A percentile compares a stretch with the other conserved stretches of the same genome.
Conservation (phyloP, 2,329 filamentous ascomycete genomes). For the Atkinsonella texensis region DNA sequence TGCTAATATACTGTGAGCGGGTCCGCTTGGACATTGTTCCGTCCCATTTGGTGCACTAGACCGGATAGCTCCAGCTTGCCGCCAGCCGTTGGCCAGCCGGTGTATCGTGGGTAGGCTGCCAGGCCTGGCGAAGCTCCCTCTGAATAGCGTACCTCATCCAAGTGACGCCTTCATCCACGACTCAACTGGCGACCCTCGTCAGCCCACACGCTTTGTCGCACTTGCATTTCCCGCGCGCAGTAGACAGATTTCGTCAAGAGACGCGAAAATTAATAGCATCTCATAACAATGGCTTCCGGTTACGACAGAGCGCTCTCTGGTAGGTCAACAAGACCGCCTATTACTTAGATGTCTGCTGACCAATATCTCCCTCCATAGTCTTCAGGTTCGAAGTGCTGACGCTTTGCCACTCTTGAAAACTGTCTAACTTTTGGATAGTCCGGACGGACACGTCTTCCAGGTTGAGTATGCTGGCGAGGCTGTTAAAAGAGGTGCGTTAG, state of each 20-base stretch:
- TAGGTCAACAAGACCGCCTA: constrained; percentile 36
- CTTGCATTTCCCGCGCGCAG: not conserved
- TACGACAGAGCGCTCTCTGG: constrained; percentile 99
- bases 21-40: constrained; percentile 3
- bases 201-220: too few species aligned
- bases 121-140: constrained; percentile 27
- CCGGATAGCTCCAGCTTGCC: not conserved
- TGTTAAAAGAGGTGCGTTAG: constrained; percentile 75
- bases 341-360: not conserved
- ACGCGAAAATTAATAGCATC: not conserved
- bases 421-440: constrained; percentile 52
- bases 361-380: constrained; percentile 47
- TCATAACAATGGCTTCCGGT: constrained; percentile 63
- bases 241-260: not conserved
- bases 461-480: constrained; percentile 99
- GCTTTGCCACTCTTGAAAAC: not conserved
- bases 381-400: constrained; percentile 51
- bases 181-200: constrained; percentile 2
- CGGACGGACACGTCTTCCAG: constrained; percentile 98
- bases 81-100: not conserved
- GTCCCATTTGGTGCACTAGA: not conserved
- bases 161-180: constrained; percentile 1
- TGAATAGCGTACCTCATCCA: not conserved
- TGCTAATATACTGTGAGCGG: not conserved
- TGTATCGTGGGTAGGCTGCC: constrained; percentile 20